A percentile compares a stretch with the other conserved stretches of the same genome.
Evolutionary conservation across 2,329 filamentous ascomycete species (phyloP).

Genomic region (Neopestalotiopsis clavispora): DNA sequence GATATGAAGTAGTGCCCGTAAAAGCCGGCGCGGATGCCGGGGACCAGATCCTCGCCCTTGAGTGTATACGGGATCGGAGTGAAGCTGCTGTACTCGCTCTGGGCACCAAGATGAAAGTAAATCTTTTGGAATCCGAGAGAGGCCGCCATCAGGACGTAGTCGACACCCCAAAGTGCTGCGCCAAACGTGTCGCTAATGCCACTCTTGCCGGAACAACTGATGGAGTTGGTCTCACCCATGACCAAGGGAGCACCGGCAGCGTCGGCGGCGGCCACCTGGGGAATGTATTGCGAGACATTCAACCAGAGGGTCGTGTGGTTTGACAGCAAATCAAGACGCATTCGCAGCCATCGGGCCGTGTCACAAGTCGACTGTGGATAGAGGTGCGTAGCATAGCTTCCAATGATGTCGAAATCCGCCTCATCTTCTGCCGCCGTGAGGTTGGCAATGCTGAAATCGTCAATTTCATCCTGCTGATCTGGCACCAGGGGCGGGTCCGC

Average conservation of each 20-base stretch:
- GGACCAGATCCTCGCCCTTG: conserved; percentile 35
- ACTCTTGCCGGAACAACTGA: conserved; percentile 41
- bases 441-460: conserved; percentile 41
- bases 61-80: conserved; percentile 33
- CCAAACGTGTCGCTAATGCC: conserved; percentile 53
- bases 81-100: conserved; percentile 37
- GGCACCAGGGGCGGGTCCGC: conserved; percentile 41
- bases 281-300: conserved; percentile 39
- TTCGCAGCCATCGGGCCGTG: conserved; percentile 35
- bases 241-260: conserved; percentile 42
- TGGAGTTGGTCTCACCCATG: conserved; percentile 53
- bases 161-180: conserved; percentile 53
- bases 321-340: conserved; percentile 38
- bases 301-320: conserved; percentile 39
- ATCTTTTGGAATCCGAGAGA: conserved; percentile 39
- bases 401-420: conserved; percentile 36
- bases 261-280: conserved; percentile 39
- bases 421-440: conserved; percentile 32
- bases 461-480: conserved; percentile 41
- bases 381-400: conserved; percentile 39
- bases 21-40: conserved; percentile 37
- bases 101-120: conserved; percentile 50
- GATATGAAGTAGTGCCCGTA: conserved; percentile 43
- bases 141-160: conserved; percentile 46
- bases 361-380: conserved; percentile 44